Evolutionary conservation across 345 rosid species (phyloP).

Genomic region (Murraya koenigii): DNA sequence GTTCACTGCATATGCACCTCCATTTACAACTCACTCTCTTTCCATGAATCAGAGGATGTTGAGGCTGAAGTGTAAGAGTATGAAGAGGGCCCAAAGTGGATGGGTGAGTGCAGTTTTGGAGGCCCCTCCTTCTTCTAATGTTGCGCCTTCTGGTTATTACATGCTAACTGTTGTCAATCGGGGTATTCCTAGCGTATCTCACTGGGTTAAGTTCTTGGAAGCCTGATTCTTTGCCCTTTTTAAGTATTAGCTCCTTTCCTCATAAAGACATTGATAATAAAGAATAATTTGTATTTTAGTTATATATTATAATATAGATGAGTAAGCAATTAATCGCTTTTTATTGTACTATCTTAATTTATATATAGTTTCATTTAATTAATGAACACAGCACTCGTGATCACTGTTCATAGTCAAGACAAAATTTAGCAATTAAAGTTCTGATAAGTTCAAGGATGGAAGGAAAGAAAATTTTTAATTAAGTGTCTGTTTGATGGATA

Average conservation of each 20-base stretch:
- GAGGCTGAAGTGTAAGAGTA: constrained; percentile 20
- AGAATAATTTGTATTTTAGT: not conserved
- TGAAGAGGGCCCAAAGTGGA: constrained; percentile 14
- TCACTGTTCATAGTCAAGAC: too few relatives aligned
- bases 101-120: constrained; percentile 20
- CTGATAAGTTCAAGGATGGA: too few relatives aligned
- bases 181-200: constrained; percentile 49
- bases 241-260: not conserved
- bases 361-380: too few relatives aligned
- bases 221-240: constrained; percentile 1
- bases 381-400: too few relatives aligned
- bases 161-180: constrained; percentile 47
- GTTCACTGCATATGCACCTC: constrained; percentile 30
- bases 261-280: not conserved
- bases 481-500: too few relatives aligned
- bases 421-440: too few relatives aligned
- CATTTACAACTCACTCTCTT: constrained; percentile 49
- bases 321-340: not conserved
- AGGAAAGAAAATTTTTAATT: too few relatives aligned
- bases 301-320: not conserved
- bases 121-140: constrained; percentile 44
- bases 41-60: constrained; percentile 59
- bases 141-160: constrained; percentile 59
- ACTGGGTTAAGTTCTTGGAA: constrained; percentile 35
- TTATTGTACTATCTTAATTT: not conserved